Percentiles rank a stretch among this genome's conserved stretches.
Conservation (phyloP, 2,329 filamentous ascomycete species). For the Xylaria sp. region DNA sequence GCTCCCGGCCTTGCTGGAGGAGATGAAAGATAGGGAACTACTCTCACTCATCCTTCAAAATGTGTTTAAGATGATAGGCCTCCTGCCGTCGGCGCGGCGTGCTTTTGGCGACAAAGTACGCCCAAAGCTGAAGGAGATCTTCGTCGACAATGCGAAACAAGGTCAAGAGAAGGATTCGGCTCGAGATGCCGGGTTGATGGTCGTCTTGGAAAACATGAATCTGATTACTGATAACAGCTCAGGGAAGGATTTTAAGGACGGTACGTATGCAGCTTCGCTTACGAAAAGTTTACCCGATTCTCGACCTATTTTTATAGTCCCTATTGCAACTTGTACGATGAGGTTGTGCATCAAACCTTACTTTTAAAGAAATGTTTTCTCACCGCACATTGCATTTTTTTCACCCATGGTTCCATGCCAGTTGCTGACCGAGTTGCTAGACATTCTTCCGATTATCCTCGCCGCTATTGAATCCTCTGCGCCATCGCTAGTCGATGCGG, state of each 20-base stretch:
- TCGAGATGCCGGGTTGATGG: slow-evolving; percentile 90
- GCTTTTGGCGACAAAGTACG: slow-evolving; percentile 87
- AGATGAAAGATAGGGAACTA: slow-evolving; percentile 91
- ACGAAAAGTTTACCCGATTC: background rate
- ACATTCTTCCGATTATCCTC: slow-evolving; percentile 87
- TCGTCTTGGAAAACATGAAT: slow-evolving; percentile 85
- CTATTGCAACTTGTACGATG: background rate
- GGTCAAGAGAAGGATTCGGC: slow-evolving; percentile 79
- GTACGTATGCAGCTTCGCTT: slow-evolving; percentile 54
- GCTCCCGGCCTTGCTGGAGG: slow-evolving; percentile 86
- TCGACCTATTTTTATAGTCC: background rate
- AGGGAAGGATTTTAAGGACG: slow-evolving; percentile 94
- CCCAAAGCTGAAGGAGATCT: slow-evolving; percentile 85
- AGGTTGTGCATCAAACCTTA: background rate
- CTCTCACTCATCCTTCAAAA: slow-evolving; percentile 89
- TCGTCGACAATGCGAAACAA: slow-evolving; percentile 70
- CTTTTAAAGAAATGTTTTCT: background rate
- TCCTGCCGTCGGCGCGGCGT: slow-evolving; percentile 80
- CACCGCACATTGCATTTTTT: background rate
- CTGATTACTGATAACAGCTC: slow-evolving; percentile 82
- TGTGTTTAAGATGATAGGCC: slow-evolving; percentile 86
- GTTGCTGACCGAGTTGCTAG: slow-evolving; percentile 55
- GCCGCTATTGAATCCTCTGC: slow-evolving; percentile 88
- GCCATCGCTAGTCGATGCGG: slow-evolving; percentile 87
- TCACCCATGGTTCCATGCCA: background rate